Percentiles rank a stretch among this genome's conserved stretches.
These are phyloP conservation scores for Gastrolobium villosum DNA, from an alignment of 306 rosid genomes.

Conservation along the genomic window DNA sequence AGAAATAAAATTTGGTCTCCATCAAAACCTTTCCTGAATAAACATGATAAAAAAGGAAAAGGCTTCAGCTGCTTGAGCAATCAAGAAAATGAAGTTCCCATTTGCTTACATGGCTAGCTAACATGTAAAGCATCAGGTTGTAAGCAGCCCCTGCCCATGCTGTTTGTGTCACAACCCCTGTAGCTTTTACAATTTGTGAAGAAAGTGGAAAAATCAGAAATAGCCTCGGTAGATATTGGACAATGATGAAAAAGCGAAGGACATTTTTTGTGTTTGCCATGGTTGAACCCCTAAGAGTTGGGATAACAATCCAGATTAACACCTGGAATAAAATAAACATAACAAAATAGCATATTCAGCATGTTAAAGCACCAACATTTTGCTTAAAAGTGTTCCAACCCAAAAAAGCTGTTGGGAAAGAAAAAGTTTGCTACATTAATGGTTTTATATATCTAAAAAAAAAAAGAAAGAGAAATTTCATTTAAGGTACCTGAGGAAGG, in stretches of 20 bases:
- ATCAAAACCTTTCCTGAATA: neutral
- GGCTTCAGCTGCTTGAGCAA: constrained; percentile 19
- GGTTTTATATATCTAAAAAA: no score
- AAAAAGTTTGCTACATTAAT: no score
- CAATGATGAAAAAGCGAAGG: constrained; percentile 78
- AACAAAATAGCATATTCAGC: constrained; percentile 15
- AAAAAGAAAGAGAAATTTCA: neutral
- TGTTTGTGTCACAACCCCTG: constrained; percentile 90
- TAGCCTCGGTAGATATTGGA: constrained; percentile 87
- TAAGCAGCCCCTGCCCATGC: constrained; percentile 99
- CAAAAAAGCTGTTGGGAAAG: no score
- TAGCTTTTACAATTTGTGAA: constrained; percentile 83
- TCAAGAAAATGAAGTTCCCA: constrained; percentile 27
- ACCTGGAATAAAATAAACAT: constrained; percentile 60
- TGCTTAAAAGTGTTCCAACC: no score
- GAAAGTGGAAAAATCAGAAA: constrained; percentile 88
- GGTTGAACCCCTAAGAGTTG: constrained; percentile 83
- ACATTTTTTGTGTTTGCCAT: constrained; percentile 85
- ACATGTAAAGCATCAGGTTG: constrained; percentile 89
- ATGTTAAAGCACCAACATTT: neutral
- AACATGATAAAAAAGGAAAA: constrained; percentile 10
- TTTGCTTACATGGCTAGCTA: constrained; percentile 96
- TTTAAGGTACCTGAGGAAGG: constrained; percentile 59
- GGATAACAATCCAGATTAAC: constrained; percentile 88
- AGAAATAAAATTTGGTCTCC: constrained; percentile 3